Evolutionary conservation across 2,329 filamentous ascomycete species (phyloP).

Genomic region (Penicillium digitatum): DNA sequence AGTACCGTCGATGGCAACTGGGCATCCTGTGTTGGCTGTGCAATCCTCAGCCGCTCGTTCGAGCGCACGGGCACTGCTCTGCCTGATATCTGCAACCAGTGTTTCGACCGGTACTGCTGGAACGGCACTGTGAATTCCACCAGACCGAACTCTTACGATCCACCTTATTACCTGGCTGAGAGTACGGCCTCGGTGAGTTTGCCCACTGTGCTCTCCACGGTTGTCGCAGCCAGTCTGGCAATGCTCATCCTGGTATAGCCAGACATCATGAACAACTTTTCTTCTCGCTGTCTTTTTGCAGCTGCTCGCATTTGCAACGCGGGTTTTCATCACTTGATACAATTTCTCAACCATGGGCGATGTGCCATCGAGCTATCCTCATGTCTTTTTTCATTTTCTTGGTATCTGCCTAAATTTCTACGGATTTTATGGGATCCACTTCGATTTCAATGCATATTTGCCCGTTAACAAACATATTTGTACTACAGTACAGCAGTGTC

Average conservation of each 20-base stretch:
- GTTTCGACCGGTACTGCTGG: conserved; percentile 88
- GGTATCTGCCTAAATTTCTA: not conserved
- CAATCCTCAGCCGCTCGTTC: conserved; percentile 73
- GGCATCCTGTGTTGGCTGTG: conserved; percentile 82
- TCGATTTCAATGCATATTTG: not conserved
- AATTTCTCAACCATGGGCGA: not conserved
- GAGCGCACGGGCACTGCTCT: conserved; percentile 64
- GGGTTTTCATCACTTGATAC: not conserved
- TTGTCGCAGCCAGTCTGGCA: conserved; percentile 8
- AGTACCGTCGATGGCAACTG: conserved; percentile 69
- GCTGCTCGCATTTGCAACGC: not conserved
- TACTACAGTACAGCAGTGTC: not conserved
- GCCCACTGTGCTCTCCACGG: conserved; percentile 14
- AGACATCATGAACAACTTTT: not conserved
- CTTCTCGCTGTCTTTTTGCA: not conserved
- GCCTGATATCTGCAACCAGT: conserved; percentile 68
- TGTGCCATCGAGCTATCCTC: not conserved
- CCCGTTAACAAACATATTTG: not conserved
- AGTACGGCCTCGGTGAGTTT: conserved; percentile 7
- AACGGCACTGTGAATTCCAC: conserved; percentile 62
- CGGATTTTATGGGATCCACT: not conserved
- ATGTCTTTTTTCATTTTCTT: not conserved
- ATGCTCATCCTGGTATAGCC: conserved; percentile 14
- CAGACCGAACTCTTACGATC: conserved; percentile 41
- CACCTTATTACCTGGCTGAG: conserved; percentile 22